Evolutionary conservation across 176 grass and related monocot genomes (phyloP), one percentile per base, ranked within the genome.

Genomic region (Aegilops sharonensis): DNA sequence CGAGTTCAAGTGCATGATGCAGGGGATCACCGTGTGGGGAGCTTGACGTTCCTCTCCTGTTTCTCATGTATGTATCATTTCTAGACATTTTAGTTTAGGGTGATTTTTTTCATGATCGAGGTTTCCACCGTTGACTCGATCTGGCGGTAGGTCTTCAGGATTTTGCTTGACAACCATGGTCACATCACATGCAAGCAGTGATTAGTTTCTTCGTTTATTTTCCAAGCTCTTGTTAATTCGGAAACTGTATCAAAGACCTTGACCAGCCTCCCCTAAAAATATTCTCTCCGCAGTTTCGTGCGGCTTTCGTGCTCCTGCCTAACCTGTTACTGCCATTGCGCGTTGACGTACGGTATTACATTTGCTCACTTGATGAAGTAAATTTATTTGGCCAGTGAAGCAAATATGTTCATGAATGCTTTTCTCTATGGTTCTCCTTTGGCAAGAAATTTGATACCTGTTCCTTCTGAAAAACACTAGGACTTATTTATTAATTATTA

Each of bases 1-100:
- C 69, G 96, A 98, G 60, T 98, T 98, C 91, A 95, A 98, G 85
- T 74, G 56, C 88, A 98, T 98, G 96, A 95, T 98, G 96, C 79
- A 94, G 88, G 96, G 93, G 24, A 88, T 98, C 78, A 89, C 88
- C 85, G 96, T 91, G 63, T 82, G 74, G 90, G 81, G 86, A 24
- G 84, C 93, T 25, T 94, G 87, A 88, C 62, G 32, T 23, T 17
- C 3, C 61, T 75, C 39, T 54, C 15, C 72, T 56, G 36, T 65
- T 57, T 75, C 48, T 63, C 85, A 80, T 47, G 83, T 89, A 89
- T 47, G 83, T 87, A 91, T 72, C 74, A 18, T 34, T 77, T 15
- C 67, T n/a, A 59, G 52, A 57, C 89, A 84, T 77, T 60, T 31
- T 39, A 56, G 23, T 60, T 31, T 39, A 64, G 23, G 66, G 25